Evolutionary conservation across 2,329 filamentous ascomycete species (phyloP), one percentile per base, ranked within the genome.

Genomic region (Plectosphaerella cucumerina): DNA sequence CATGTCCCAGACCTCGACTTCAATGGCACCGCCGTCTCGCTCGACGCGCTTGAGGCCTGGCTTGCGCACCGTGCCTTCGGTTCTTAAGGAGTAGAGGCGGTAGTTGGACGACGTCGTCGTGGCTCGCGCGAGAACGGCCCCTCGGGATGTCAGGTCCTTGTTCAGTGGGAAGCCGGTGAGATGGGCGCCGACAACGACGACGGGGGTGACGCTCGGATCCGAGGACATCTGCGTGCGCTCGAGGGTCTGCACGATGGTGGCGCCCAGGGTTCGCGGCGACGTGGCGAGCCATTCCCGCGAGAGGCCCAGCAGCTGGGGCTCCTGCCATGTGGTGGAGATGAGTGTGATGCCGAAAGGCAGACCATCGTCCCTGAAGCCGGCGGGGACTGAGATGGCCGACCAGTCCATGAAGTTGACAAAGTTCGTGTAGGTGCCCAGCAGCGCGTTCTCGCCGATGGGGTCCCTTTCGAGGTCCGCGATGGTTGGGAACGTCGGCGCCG

Each of bases 381-480:
- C 79, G 2, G 78, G 77, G n/a, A 82, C 68, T 1, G 76, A 71
- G 10, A 81, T 57, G 3, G 75, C 78, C 37, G 74, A 76, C 57
- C 82, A 70, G 61, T 85, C 81, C 17, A 85, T 62, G 23, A 85
- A 78, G 57, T 85, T 85, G 15, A 75, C 82, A 58, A 78, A 83
- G 58, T 84, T 81, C 0, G 80, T 82, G 51, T 82, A 84, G 20
- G 71, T 75, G 6, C 80, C 78, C 6, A 82, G 60, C 4, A 70
- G 62, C 4, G 76, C 76, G 56, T 85, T 85, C 58, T 77, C 72
- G 15, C 62, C 64, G 20, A 85, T 69, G 0, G 81, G 81, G 41
- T 81, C 75, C 3, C 64, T 64, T 1, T 70, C 65, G 44, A 85
- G 70, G 52, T 81, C 71, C 17, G 72, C 67, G 3, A 82, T 70